Base-by-base conservation (phyloP, 1,284 basidiomycete genomes). In the Serendipita sp. region DNA sequence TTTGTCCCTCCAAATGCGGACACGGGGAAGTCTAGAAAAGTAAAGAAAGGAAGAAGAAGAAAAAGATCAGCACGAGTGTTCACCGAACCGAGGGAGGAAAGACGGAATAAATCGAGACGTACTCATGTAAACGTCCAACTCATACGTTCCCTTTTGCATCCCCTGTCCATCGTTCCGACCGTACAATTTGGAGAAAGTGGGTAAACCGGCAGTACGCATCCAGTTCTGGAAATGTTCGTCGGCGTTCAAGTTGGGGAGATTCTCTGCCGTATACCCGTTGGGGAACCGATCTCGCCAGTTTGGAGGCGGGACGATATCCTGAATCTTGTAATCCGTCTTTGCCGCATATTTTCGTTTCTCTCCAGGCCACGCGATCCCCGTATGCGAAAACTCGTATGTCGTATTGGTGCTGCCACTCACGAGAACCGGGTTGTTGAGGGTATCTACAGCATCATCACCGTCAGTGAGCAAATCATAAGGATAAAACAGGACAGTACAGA, bases 171-270 rank as follows among this genome's bases (percentile, higher is more conserved):
- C 95, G 73, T 98, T 98, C 65, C 96, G 80, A 32, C 86, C 93
- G 72, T 90, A 98, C 22, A 98, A 77, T 75, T 98, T 98, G 49
- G 92, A 85, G 76, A 99, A 99, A 0, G 94, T 97, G 0, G 96
- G 95, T 62, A 99, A 76, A 26, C 94, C 95, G 0, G 96, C 92
- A 1, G 93, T 95, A 65, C 95, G 84, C 96, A 99, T 99, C 96
- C 96, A 99, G 69, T 98, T 94, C 75, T 97, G 93, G 78, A 99
- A 98, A 71, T 93, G 94, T 74, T 99, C 91, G 72, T 99, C 84
- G 1, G 73, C 70, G 61, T 77, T 76, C 38, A 98, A 78, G 70
- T 97, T 78, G 10, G 92, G 94, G n/a, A 79, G 78, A 64, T 78
- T 83, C 6, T 75, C 74, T 3, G 76, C 73, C 2, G 82, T 84